Percentiles rank a stretch among this genome's conserved stretches.
phyloP scores from a whole-genome alignment of 257 asterid genomes.

The Solanum pinnatisectum region DNA sequence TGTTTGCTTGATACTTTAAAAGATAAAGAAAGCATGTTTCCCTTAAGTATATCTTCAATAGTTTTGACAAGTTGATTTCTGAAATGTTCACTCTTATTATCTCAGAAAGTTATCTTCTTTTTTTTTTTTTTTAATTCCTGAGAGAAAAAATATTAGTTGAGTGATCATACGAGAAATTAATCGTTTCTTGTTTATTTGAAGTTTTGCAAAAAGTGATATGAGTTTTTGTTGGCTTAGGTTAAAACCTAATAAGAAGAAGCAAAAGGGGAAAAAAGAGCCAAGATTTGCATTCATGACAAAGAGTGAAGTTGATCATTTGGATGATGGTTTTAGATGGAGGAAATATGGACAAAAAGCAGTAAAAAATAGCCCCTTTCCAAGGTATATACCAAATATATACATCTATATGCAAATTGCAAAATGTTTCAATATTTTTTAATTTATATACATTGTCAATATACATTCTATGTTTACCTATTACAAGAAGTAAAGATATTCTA shows the following conservation, averaged over 20 bases:
- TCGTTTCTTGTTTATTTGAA: not conserved
- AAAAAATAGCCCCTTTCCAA: slow-evolving; percentile 87
- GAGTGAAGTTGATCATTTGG: slow-evolving; percentile 82
- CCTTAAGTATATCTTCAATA: not conserved
- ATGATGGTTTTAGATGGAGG: slow-evolving; percentile 96
- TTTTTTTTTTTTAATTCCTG: no score
- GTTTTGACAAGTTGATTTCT: not conserved
- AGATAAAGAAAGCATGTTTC: not conserved
- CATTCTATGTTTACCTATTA: not conserved
- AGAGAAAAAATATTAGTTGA: not conserved
- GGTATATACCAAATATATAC: slow-evolving; percentile 18
- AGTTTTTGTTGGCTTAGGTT: slow-evolving; percentile 23
- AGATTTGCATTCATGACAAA: slow-evolving; percentile 96
- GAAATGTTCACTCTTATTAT: no score
- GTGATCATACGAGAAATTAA: not conserved
- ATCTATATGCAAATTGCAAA: not conserved
- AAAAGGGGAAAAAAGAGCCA: slow-evolving; percentile 61
- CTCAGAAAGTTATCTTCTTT: not conserved
- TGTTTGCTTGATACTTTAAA: not conserved
- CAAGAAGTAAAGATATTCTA: not conserved
- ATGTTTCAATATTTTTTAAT: not conserved
- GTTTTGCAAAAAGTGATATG: not conserved
- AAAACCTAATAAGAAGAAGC: slow-evolving; percentile 63
- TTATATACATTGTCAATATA: not conserved
- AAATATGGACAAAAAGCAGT: slow-evolving; percentile 98